Base-by-base conservation (phyloP, 371 early-diverging fungal species). In the Saksenaea oblongispora region DNA sequence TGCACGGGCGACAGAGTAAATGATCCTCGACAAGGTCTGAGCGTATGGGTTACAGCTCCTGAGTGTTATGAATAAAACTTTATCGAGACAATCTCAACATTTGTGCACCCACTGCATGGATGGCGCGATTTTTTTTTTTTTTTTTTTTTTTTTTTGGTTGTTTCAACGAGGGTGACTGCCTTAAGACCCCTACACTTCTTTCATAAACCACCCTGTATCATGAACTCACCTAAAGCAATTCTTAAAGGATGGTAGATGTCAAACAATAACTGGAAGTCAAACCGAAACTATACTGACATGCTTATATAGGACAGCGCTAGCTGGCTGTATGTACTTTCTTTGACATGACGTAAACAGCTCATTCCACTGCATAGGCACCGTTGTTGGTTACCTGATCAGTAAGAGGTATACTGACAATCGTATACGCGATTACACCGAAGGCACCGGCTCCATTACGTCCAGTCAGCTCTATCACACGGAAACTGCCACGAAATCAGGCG, bases 361-460 rank as follows among this genome's bases (percentile, higher is more conserved):
- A 61, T 34, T 15, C 35, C 36, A 34, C 15, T 28, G 27, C n/a
- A 42, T 47, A 72, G 72, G 62, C 63, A 69, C 72, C 24, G 54
- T 72, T 15, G 47, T 55, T 9, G 62, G 66, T 18, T 72, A 65
- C 26, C 42, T 51, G 0, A 1, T 69, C 9, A 58, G 66, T 24
- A 72, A 72, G 36, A 61, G 63, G 26, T 72, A 69, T 17, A 72
- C 72, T 27, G 51, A 69, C 31, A 58, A 39, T 5, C 59, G 58
- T 14, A 58, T 72, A n/a, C 62, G 22, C 17, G 47, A 62, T 27
- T 72, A 72, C 18, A 69, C 69, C n/a, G 35, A 63, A 37, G 58
- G 66, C 0, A 63, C 41, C 24, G 58, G 58, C 26, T 72, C 72
- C 11, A 69, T 72, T 3, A 72, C 72, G 8, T 69, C 69, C 26